phyloP scores from a whole-genome alignment of 2,329 filamentous ascomycete species.

The Leptoxyphium fumago region DNA sequence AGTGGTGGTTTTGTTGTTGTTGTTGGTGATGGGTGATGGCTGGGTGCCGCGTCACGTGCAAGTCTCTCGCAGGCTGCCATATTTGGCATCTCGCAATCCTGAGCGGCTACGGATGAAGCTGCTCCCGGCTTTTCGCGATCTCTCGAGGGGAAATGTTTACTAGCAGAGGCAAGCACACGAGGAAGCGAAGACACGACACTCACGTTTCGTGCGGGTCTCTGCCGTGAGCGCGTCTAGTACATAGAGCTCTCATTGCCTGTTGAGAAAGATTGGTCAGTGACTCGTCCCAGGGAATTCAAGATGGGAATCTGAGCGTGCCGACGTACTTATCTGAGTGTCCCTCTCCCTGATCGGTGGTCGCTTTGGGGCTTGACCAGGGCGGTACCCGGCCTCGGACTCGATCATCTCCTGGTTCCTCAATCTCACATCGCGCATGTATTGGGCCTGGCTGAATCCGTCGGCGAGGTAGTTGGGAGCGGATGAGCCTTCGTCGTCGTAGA shows the following conservation, averaged over 20 bases:
- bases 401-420: constrained; percentile 10
- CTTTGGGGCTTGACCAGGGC: background rate
- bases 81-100: too few species aligned
- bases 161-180: too few species aligned
- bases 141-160: too few species aligned
- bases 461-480: background rate
- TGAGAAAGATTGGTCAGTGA: background rate
- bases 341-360: background rate
- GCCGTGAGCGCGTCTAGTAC: background rate
- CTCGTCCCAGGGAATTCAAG: too few species aligned
- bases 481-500: constrained; percentile 3
- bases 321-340: background rate
- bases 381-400: constrained; percentile 1
- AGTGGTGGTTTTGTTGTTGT: too few species aligned
- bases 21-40: too few species aligned
- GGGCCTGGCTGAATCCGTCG: constrained; percentile 9
- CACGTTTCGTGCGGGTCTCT: too few species aligned
- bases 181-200: too few species aligned
- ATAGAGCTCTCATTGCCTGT: background rate
- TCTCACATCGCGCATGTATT: constrained; percentile 17
- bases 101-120: too few species aligned
- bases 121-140: too few species aligned
- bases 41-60: too few species aligned
- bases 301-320: background rate
- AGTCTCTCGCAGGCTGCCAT: too few species aligned